These are phyloP conservation scores for Calocybe cyanea DNA, from an alignment of 768 basidiomycete genomes.

Conservation along the genomic window DNA sequence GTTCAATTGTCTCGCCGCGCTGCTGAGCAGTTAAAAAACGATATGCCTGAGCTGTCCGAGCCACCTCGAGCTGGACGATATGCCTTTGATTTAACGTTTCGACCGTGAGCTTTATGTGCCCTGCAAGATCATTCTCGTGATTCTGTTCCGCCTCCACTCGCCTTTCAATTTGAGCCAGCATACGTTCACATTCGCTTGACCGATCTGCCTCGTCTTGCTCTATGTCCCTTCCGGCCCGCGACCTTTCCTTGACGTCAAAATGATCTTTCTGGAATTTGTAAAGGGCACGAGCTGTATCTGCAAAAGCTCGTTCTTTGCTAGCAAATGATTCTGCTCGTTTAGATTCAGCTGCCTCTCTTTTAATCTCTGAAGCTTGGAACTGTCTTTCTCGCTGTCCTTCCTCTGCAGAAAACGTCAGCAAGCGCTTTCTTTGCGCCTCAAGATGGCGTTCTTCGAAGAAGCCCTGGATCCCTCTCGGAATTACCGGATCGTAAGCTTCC, in stretches of 20 bases:
- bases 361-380: conserved; percentile 2
- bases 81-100: conserved; percentile 1
- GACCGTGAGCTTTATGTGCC: not conserved
- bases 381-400: not conserved
- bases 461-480: not conserved
- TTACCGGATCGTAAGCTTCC: no score
- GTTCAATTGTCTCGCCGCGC: conserved; percentile 2
- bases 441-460: not conserved
- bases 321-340: not conserved
- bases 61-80: not conserved
- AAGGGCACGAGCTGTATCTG: not conserved
- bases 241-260: not conserved
- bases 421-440: not conserved
- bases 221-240: not conserved
- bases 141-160: conserved; percentile 1
- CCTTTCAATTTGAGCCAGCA: not conserved
- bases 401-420: not conserved
- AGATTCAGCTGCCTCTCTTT: not conserved
- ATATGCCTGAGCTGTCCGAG: not conserved
- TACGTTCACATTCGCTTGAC: not conserved
- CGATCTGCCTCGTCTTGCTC: not conserved
- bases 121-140: not conserved
- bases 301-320: not conserved
- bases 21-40: not conserved
- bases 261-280: not conserved